Evolutionary conservation across 805 yeast genomes (phyloP), one percentile per base, ranked within the genome.

Genomic region (Brettanomyces bruxellensis): DNA sequence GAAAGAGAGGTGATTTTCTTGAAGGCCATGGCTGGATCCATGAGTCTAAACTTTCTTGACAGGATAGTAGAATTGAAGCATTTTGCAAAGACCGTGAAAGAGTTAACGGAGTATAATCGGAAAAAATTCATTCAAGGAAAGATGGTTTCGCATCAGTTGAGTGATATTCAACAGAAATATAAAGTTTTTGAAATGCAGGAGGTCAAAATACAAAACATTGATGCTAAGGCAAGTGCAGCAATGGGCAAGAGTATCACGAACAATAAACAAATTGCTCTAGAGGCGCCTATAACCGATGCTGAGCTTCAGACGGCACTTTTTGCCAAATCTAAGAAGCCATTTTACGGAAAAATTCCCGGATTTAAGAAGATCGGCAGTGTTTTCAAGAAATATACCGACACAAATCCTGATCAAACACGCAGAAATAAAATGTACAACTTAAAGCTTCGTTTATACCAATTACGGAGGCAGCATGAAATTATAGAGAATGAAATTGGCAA

Each of bases 1-100:
- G 98, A 93, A 61, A 75, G 81, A 37, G 78, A 75, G 36, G 80
- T 76, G 50, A 74, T 81, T 18, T 75, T 79, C 22, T 59, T 75
- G 23, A 70, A 70, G 44, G 57, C 68, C 9, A 62, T 76, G 9
- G 45, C 55, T 25, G 60, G 59, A 38, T 46, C 52, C 12, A 53
- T 65, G 4, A 62, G 61, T 44, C 48, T 62, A 37, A 55, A 54
- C 22, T 63, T 65, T 46, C 50, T 64, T 28, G 69, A 66, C 50
- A 62, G 56, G 37, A 45, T 66, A 25, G 56, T 64, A 18, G 70
- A 66, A 45, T 50, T 66, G 44, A 62, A 59, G 47, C 56, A 60
- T 44, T 65, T 64, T 45, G 57, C 62, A 12, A 58, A 54, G 25
- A 56, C 56, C 5, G 63, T 56, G 2, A 64, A 60, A 41, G 59